Evolutionary conservation across 2,329 filamentous ascomycete species (phyloP).

Genomic region (Aspergillus sp.): DNA sequence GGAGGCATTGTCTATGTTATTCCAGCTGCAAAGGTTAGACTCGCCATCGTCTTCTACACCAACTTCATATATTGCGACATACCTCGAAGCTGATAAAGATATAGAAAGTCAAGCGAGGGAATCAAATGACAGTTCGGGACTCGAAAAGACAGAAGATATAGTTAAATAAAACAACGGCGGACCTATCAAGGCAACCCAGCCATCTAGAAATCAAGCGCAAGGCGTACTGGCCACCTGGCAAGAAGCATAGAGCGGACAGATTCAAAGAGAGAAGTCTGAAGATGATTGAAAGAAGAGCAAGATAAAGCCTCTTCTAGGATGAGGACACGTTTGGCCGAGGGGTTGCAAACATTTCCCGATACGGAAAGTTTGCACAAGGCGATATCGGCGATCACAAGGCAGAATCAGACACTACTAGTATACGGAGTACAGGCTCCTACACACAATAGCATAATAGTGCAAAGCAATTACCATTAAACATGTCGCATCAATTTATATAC

Average conservation of each 20-base stretch:
- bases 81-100: constrained; percentile 1
- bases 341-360: constrained; percentile 9
- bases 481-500: neutral
- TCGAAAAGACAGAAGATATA: constrained; percentile 4
- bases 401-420: neutral
- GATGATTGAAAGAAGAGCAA: constrained; percentile 7
- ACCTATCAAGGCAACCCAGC: constrained; percentile 11
- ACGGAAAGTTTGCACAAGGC: constrained; percentile 11
- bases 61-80: neutral
- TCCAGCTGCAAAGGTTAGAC: constrained; percentile 10
- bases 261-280: constrained; percentile 3
- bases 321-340: constrained; percentile 18
- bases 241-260: constrained; percentile 10
- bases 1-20: constrained; percentile 26
- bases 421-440: too few relatives aligned
- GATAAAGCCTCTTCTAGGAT: constrained; percentile 5
- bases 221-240: constrained; percentile 29
- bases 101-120: neutral
- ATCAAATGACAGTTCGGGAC: constrained; percentile 8
- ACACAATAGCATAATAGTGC: too few relatives aligned
- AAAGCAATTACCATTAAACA: too few relatives aligned
- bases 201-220: constrained; percentile 22
- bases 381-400: neutral
- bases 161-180: neutral
- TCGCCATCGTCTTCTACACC: constrained; percentile 1